Evolutionary conservation across 1,139 yeast species (phyloP).

Genomic region (Candida tetrigidarum): DNA sequence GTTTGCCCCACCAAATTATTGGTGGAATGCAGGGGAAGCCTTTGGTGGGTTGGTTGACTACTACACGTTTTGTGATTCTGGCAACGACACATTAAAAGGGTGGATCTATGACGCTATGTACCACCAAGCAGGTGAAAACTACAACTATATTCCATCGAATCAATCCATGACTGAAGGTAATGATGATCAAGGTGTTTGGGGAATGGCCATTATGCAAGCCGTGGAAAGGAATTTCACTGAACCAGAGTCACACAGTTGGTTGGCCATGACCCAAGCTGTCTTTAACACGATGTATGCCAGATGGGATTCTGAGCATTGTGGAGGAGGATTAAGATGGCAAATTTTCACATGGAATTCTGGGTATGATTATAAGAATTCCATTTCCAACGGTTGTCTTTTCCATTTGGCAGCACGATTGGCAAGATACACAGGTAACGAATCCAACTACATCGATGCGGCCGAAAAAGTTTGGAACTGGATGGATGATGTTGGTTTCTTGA

Average conservation of each 20-base stretch:
- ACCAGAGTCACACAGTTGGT: conserved; percentile 62
- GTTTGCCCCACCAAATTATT: conserved; percentile 63
- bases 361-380: conserved; percentile 77
- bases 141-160: conserved; percentile 59
- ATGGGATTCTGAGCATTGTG: conserved; percentile 70
- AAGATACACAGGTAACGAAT: conserved; percentile 62
- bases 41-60: conserved; percentile 64
- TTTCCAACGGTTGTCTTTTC: conserved; percentile 79
- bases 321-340: conserved; percentile 89
- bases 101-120: conserved; percentile 47
- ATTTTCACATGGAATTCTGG: conserved; percentile 78
- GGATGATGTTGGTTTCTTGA: conserved; percentile 51
- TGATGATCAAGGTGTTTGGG: conserved; percentile 79
- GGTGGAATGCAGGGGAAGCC: conserved; percentile 78
- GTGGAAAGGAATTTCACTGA: conserved; percentile 63
- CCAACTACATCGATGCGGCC: conserved; percentile 62
- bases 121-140: conserved; percentile 56
- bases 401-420: conserved; percentile 80
- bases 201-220: conserved; percentile 61
- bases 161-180: conserved; percentile 70
- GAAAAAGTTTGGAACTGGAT: conserved; percentile 76
- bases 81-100: conserved; percentile 44
- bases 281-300: conserved; percentile 75
- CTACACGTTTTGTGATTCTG: conserved; percentile 49
- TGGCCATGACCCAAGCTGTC: conserved; percentile 71